Conservation (phyloP, 495 filamentous ascomycete genomes). For the Trichodelitschia bisporula region DNA sequence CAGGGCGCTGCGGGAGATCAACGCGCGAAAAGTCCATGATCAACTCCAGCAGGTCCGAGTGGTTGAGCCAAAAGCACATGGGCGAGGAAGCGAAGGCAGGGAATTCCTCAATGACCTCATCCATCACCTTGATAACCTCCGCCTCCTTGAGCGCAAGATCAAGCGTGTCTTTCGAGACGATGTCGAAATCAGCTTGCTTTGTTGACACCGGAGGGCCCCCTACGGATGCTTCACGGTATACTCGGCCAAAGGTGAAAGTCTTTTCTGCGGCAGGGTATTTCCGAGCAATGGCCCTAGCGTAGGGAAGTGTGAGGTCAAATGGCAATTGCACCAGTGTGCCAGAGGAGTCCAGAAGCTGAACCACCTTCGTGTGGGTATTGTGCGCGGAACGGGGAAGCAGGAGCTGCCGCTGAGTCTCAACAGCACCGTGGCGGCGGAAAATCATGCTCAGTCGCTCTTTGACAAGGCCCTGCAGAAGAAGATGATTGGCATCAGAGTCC, state of each 20-base stretch:
- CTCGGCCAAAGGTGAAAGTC: conserved; percentile 71
- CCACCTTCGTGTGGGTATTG: conserved; percentile 41
- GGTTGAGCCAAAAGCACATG: conserved; percentile 85
- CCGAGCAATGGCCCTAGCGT: conserved; percentile 64
- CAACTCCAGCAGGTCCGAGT: conserved; percentile 57
- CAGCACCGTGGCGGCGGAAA: conserved; percentile 79
- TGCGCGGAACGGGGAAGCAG: conserved; percentile 62
- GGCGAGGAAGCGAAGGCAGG: conserved; percentile 40
- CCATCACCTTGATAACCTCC: conserved; percentile 80
- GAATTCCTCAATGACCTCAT: conserved; percentile 70
- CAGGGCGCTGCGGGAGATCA: conserved; percentile 34
- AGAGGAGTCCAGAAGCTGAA: conserved; percentile 55
- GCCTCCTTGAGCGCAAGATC: conserved; percentile 84
- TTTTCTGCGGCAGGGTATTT: conserved; percentile 40
- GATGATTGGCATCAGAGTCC: conserved; percentile 20
- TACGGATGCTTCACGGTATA: conserved; percentile 57
- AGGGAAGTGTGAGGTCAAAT: conserved; percentile 72
- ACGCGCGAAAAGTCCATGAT: conserved; percentile 80
- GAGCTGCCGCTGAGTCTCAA: conserved; percentile 47
- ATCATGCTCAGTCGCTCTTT: conserved; percentile 52
- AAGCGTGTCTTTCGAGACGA: conserved; percentile 50
- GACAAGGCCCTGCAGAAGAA: conserved; percentile 48
- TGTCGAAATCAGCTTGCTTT: conserved; percentile 88
- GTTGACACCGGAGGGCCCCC: conserved; percentile 60
- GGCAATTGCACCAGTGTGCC: conserved; percentile 77